phyloP scores from a whole-genome alignment of 2,329 filamentous ascomycete genomes.

The Nemania bipapillata region DNA sequence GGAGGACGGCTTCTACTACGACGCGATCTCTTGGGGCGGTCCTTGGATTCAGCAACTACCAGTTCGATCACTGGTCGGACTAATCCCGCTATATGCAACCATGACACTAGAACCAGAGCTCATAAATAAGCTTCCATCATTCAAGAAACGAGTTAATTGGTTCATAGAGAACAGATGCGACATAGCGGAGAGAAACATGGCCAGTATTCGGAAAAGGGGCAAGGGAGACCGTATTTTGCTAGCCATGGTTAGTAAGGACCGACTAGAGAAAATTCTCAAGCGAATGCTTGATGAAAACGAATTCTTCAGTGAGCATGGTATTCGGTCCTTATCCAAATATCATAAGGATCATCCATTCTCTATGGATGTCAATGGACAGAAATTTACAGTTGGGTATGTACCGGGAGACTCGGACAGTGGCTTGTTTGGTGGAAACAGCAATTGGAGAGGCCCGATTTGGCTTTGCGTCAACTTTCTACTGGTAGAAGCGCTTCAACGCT shows the following conservation, averaged over 20 bases:
- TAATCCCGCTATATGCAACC: constrained; percentile 93
- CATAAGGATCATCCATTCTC: constrained; percentile 90
- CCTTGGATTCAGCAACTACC: constrained; percentile 93
- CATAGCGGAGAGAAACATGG: constrained; percentile 91
- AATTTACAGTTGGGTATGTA: constrained; percentile 87
- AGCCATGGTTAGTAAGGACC: constrained; percentile 90
- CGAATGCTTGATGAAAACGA: constrained; percentile 95
- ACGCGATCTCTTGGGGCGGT: constrained; percentile 95
- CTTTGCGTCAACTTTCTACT: constrained; percentile 94
- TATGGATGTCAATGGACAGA: constrained; percentile 94
- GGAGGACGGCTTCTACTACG: constrained; percentile 96
- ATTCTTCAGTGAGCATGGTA: constrained; percentile 89
- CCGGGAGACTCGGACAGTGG: constrained; percentile 96
- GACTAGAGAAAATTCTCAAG: constrained; percentile 86
- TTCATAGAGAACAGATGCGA: constrained; percentile 90
- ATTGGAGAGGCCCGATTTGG: constrained; percentile 97
- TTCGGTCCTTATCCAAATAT: constrained; percentile 89
- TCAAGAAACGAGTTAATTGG: constrained; percentile 94
- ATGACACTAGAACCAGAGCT: constrained; percentile 93
- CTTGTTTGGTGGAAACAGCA: constrained; percentile 95
- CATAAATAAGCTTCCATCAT: constrained; percentile 88
- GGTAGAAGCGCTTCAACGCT: constrained; percentile 92
- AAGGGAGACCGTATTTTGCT: constrained; percentile 89
- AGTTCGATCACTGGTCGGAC: constrained; percentile 87
- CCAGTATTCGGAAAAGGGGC: constrained; percentile 88